A percentile compares a stretch with the other conserved stretches of the same genome.
Conservation (phyloP, 306 rosid species). For the Trifolium dubium region DNA sequence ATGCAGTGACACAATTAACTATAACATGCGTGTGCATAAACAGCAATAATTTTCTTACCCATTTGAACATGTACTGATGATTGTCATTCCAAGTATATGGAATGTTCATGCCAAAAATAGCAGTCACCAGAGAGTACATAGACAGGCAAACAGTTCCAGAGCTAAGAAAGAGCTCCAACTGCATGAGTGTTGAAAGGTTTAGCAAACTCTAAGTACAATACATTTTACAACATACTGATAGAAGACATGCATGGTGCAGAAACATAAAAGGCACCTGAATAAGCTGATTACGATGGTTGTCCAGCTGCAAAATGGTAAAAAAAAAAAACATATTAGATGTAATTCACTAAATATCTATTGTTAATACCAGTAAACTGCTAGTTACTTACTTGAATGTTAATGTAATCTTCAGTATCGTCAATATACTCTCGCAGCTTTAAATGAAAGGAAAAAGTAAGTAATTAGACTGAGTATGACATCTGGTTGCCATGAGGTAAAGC, state of each 20-base stretch:
- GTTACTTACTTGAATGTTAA: conserved; percentile 78
- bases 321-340: conserved; percentile 6
- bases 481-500: conserved; percentile 6
- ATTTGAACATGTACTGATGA: conserved; percentile 73
- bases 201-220: conserved; percentile 21
- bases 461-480: conserved; percentile 1
- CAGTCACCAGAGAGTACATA: conserved; percentile 68
- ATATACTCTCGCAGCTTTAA: conserved; percentile 88
- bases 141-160: conserved; percentile 75
- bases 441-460: conserved; percentile 32
- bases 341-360: not conserved
- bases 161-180: conserved; percentile 89
- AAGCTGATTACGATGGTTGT: conserved; percentile 78
- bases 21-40: not conserved
- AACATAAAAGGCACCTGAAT: conserved; percentile 67
- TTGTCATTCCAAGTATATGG: conserved; percentile 70
- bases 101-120: conserved; percentile 86
- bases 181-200: conserved; percentile 42
- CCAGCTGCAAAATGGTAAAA: conserved; percentile 59
- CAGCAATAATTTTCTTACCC: conserved; percentile 57
- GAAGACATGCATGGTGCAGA: conserved; percentile 1
- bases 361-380: conserved; percentile 12
- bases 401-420: conserved; percentile 93
- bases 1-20: not conserved
- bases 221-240: conserved; percentile 12